Base-by-base conservation (phyloP, 441 rosid species). In the Mallotus repandus region DNA sequence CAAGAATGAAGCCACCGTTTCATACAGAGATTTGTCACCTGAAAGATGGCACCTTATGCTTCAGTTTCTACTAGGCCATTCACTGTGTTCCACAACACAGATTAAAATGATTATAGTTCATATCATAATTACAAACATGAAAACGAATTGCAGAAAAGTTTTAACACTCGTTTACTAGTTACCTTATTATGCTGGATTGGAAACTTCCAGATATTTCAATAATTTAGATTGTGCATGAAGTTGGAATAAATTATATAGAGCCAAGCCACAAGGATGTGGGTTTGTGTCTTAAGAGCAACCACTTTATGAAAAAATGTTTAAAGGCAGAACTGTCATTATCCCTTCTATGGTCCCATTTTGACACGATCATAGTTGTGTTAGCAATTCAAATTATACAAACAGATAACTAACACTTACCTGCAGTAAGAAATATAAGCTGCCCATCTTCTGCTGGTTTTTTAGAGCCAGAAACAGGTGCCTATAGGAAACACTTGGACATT, bases 401-500 rank as follows among this genome's bases (percentile, higher is more conserved):
- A 69, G 9, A 35, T 35, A 35, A 35, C 29, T 69, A 49, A 18
- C 52, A 68, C 71, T 79, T 60, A 91, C 97, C 98, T 54, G 95
- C 98, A 21, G 97, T 86, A 71, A 94, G 97, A 80, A 94, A 94
- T 84, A 94, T 92, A 64, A 94, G 74, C 70, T 89, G 89, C 56
- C 97, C 97, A 75, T 94, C 98, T 86, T 92, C 97, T 13, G 98
- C 98, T 15, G 98, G 97, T 82, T 92, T 94, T 82, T 92, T 90
- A 62, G 97, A 94, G 77, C 97, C 98, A 15, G 97, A 90, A 79
- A 94, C 98, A 78, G 98, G 97, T 81, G 98, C 97, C 98, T 94
- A 66, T 43, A 74, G 66, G 74, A 21, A 21, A 73, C 32, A 55
- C 56, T 52, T 25, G 25, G 65, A 74, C 56, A 54, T 68, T 2